Conservation (phyloP, 208 protist species). For the Herpetomonas samuelpessoai region DNA sequence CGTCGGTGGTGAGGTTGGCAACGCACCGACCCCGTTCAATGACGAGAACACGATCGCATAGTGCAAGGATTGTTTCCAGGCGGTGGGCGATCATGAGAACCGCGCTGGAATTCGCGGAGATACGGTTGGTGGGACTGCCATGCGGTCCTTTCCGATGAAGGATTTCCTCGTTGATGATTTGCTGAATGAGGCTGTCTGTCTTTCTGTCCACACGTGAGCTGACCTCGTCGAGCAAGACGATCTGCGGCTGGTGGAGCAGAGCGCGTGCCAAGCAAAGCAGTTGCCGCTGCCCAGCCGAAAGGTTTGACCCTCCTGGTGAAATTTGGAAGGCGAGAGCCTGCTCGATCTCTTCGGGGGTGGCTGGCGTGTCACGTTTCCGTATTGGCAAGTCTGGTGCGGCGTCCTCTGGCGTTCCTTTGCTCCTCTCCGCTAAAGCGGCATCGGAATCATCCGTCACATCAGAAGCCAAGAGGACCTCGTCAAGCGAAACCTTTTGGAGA, state of each 20-base stretch:
- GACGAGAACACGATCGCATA: conserved; percentile 91
- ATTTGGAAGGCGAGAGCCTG: conserved; percentile 51
- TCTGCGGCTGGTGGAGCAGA: conserved; percentile 80
- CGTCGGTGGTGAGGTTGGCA: conserved; percentile 42
- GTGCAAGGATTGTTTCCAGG: conserved; percentile 93
- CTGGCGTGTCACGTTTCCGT: not conserved
- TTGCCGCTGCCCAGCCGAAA: conserved; percentile 95
- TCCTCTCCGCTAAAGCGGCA: too few relatives aligned
- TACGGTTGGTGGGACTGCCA: not conserved
- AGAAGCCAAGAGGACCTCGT: not conserved
- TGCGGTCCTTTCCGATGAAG: conserved; percentile 21
- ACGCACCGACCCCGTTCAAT: conserved; percentile 52
- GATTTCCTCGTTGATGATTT: conserved; percentile 80
- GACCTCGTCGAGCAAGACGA: conserved; percentile 97
- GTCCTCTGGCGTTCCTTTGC: too few relatives aligned
- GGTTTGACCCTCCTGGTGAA: conserved; percentile 78
- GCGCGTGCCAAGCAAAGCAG: conserved; percentile 95
- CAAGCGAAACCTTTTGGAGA: conserved; percentile 6
- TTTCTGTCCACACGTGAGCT: conserved; percentile 81
- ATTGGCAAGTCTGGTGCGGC: not conserved
- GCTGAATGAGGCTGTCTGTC: conserved; percentile 91
- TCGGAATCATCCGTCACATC: not conserved
- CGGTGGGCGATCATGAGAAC: conserved; percentile 96
- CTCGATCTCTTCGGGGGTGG: not conserved
- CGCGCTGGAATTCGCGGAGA: conserved; percentile 29